Conservation (phyloP, 805 yeast species). For the Starmerella ratchasimensis region DNA sequence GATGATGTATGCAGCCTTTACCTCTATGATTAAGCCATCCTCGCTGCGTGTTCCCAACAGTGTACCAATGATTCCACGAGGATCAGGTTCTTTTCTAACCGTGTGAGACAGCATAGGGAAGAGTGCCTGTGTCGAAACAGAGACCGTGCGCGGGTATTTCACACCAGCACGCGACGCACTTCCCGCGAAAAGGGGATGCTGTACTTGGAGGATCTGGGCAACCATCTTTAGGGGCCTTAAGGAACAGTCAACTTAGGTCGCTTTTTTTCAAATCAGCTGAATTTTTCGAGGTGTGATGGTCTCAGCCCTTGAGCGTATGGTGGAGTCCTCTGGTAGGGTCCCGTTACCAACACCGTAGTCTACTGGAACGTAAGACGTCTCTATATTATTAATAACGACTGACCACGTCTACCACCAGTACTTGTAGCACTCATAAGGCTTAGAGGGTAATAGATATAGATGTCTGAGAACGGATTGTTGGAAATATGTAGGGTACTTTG, state of each 20-base stretch:
- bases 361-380: too few relatives aligned
- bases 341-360: too few relatives aligned
- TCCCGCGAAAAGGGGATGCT: conserved; percentile 16
- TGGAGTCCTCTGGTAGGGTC: too few relatives aligned
- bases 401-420: too few relatives aligned
- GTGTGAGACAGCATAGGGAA: conserved; percentile 65
- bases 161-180: conserved; percentile 18
- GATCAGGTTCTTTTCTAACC: conserved; percentile 41
- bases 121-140: conserved; percentile 54
- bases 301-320: too few relatives aligned
- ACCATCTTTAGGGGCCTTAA: conserved; percentile 4
- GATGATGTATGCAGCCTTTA: conserved; percentile 65
- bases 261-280: too few relatives aligned
- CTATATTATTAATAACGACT: too few relatives aligned
- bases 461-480: too few relatives aligned
- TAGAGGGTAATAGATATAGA: too few relatives aligned
- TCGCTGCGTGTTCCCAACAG: conserved; percentile 70
- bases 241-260: background rate
- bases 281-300: too few relatives aligned
- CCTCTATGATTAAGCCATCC: conserved; percentile 62
- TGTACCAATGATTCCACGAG: conserved; percentile 61
- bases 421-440: too few relatives aligned
- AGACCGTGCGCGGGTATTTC: conserved; percentile 28
- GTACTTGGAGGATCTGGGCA: conserved; percentile 13
- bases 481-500: too few relatives aligned